Evolutionary conservation across 495 filamentous ascomycete genomes (phyloP), one percentile per base, ranked within the genome.

Genomic region (Chaetomium fimeti): DNA sequence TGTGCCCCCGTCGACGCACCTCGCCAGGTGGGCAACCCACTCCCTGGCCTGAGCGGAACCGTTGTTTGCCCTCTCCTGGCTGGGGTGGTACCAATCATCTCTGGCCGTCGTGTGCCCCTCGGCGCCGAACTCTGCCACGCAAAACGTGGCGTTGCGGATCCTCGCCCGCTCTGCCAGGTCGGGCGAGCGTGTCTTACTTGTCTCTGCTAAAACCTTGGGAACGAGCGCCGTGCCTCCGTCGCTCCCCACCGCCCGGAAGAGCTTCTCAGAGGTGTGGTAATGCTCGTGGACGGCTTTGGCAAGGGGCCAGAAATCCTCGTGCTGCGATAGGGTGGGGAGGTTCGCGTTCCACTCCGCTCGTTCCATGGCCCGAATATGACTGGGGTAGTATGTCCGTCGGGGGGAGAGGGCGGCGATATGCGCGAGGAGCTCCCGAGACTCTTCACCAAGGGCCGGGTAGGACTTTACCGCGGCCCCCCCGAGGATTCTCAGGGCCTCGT

Each of bases 401-500:
- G 88, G 87, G 0, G 83, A 83, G 0, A 89, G 70, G 0, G 48
- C 16, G 0, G 83, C 81, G 45, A 91, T 83, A 0, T 69, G 29
- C 0, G n/a, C 9, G 0, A 88, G 72, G 6, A 84, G 57, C 0
- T 66, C 25, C n/a, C 78, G 51, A 53, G 86, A 75, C 5, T 76
- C 74, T 0, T 62, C 18, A 5, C 70, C 64, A 3, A 89, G 73
- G 4, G 61, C 64, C 15, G 69, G 68, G 53, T 85, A 87, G 1
- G 86, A 88, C 54, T 75, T 66, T 0, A 84, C 65, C 1, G 82
- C 74, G 29, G 82, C 81, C 1, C 77, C 80, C 1, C 66, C 62
- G 5, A 89, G 76, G 24, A 83, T 79, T 0, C 65, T 61, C 1
- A 90, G 68, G 0, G 82, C 78, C 64, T 88, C 76, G 60, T 90